Conservation (phyloP, 2,329 filamentous ascomycete genomes). For the Stagonosporopsis tanaceti region DNA sequence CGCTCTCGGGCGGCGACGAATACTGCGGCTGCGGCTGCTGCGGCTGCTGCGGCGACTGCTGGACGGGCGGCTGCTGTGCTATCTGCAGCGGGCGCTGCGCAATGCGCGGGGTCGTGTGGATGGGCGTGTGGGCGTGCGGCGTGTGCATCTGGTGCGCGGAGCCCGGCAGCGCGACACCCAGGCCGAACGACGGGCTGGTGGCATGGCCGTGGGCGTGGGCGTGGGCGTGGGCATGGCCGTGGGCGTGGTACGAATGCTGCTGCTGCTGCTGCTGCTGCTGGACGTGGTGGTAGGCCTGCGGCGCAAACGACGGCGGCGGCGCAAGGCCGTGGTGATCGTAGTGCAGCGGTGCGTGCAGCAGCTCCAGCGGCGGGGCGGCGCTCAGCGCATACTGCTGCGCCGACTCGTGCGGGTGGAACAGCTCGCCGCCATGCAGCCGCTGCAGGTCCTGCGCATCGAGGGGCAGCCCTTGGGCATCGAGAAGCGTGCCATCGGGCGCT, state of each 20-base stretch:
- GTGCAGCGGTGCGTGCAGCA: slow-evolving; percentile 25
- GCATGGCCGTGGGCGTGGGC: slow-evolving; percentile 19
- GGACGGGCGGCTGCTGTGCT: slow-evolving; percentile 19
- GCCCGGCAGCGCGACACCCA: slow-evolving; percentile 24
- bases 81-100: slow-evolving; percentile 27
- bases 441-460: slow-evolving; percentile 46
- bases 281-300: slow-evolving; percentile 33
- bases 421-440: slow-evolving; percentile 48
- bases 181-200: slow-evolving; percentile 34
- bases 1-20: slow-evolving; percentile 8
- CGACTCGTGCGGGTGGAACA: slow-evolving; percentile 33
- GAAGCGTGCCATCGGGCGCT: slow-evolving; percentile 35
- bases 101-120: slow-evolving; percentile 25
- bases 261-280: slow-evolving; percentile 15
- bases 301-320: slow-evolving; percentile 20
- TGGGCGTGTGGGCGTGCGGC: slow-evolving; percentile 9
- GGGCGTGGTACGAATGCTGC: slow-evolving; percentile 14
- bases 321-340: slow-evolving; percentile 40
- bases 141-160: slow-evolving; percentile 13
- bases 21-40: slow-evolving; percentile 20
- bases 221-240: not conserved
- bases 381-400: slow-evolving; percentile 30
- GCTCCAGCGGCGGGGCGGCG: slow-evolving; percentile 24
- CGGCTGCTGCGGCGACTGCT: slow-evolving; percentile 18
- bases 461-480: slow-evolving; percentile 28